Percentiles rank a stretch among this genome's conserved stretches.
Evolutionary conservation across 371 early-diverging fungal genomes (phyloP).

Genomic region (Lichtheimia ramosa): DNA sequence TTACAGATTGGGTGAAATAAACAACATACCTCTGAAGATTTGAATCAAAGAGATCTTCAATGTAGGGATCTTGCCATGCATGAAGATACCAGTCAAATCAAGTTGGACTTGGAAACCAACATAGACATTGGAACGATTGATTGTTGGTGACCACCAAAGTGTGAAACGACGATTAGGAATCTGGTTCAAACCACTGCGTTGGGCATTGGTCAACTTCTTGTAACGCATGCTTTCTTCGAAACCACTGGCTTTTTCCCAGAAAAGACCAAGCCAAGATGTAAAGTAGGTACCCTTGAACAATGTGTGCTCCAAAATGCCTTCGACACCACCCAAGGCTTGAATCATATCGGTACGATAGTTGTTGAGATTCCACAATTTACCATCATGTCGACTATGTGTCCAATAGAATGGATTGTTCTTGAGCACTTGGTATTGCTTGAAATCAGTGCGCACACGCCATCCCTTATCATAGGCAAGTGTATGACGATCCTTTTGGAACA

Average conservation of each 20-base stretch:
- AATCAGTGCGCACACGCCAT: conserved; percentile 96
- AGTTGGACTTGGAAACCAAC: conserved; percentile 99
- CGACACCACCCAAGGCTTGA: conserved; percentile 97
- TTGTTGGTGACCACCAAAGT: conserved; percentile 99
- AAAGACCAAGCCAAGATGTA: conserved; percentile 97
- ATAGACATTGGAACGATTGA: conserved; percentile 95
- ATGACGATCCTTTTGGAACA: conserved; percentile 95
- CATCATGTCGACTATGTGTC: conserved; percentile 95
- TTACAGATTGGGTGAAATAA: background rate
- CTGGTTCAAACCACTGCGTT: conserved; percentile 96
- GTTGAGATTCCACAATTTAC: conserved; percentile 96
- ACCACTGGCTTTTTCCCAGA: conserved; percentile 89
- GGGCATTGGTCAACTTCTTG: conserved; percentile 99
- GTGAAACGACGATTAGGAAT: conserved; percentile 99
- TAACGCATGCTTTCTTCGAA: conserved; percentile 47
- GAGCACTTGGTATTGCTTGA: conserved; percentile 95
- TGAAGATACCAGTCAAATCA: conserved; percentile 98
- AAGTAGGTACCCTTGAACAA: conserved; percentile 97
- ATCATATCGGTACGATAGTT: conserved; percentile 98
- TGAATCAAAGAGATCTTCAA: conserved; percentile 98
- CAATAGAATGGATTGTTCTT: conserved; percentile 97
- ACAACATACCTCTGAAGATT: conserved; percentile 80
- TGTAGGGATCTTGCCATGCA: conserved; percentile 99
- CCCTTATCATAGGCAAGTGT: conserved; percentile 99
- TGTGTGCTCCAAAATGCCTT: conserved; percentile 98